phyloP scores from a whole-genome alignment of 345 rosid genomes.

The Orychophragmus violaceus region DNA sequence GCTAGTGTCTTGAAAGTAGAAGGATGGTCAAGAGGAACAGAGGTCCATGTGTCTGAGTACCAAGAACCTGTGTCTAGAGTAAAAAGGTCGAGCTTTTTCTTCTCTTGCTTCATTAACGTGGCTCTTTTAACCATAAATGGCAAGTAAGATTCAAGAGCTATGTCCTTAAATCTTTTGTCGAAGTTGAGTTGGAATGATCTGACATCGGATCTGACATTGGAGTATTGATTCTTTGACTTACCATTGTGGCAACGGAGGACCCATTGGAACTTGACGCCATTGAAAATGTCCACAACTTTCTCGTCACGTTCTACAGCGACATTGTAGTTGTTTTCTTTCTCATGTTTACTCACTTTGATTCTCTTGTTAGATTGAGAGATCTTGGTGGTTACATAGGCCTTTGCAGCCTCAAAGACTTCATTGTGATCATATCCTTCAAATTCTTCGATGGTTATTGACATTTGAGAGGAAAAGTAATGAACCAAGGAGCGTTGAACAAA shows the following conservation, averaged over 20 bases:
- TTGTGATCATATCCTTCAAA: constrained; percentile 38
- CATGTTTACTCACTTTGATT: constrained; percentile 47
- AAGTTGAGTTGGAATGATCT: constrained; percentile 51
- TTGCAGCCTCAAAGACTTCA: constrained; percentile 45
- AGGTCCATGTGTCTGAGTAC: constrained; percentile 43
- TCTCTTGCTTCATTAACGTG: constrained; percentile 31
- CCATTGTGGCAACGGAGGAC: constrained; percentile 34
- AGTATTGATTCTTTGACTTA: constrained; percentile 27
- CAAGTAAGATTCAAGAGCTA: constrained; percentile 48
- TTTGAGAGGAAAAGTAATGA: constrained; percentile 34
- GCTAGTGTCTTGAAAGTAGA: constrained; percentile 64
- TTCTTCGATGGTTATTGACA: constrained; percentile 46
- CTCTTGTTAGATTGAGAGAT: constrained; percentile 31
- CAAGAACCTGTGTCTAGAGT: constrained; percentile 32
- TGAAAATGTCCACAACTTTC: constrained; percentile 40
- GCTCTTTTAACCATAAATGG: constrained; percentile 44
- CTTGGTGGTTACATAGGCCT: constrained; percentile 37
- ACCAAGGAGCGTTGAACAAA: constrained; percentile 25
- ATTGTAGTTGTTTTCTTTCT: constrained; percentile 41
- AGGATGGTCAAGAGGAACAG: constrained; percentile 67
- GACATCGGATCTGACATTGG: constrained; percentile 27
- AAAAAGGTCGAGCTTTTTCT: constrained; percentile 48
- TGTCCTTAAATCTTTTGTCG: constrained; percentile 41
- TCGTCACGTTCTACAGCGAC: constrained; percentile 45
- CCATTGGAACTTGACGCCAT: constrained; percentile 50